These are phyloP conservation scores for Diplogelasinospora grovesii DNA, from an alignment of 495 filamentous ascomycete species.

Conservation along the genomic window DNA sequence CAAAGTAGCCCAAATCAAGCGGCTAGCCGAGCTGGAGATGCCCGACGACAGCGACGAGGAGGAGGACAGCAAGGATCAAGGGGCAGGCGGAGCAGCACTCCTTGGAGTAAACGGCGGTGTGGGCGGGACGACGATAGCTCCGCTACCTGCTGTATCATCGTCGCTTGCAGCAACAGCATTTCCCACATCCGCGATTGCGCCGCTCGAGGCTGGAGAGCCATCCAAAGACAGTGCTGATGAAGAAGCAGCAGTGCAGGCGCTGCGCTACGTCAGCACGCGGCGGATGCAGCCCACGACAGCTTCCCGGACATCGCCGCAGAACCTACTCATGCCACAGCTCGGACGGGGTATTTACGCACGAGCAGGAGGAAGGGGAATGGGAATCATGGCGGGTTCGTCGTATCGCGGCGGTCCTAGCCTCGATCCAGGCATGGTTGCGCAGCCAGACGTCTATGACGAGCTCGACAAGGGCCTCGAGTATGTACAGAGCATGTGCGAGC, in stretches of 20 bases:
- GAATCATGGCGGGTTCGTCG: too few relatives aligned
- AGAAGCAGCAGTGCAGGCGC: constrained; percentile 16
- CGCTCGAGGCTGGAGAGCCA: constrained; percentile 17
- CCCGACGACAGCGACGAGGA: constrained; percentile 30
- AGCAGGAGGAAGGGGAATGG: constrained; percentile 3
- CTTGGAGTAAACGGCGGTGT: neutral
- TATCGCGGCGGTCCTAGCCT: constrained; percentile 1
- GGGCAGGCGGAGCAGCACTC: neutral
- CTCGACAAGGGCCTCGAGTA: constrained; percentile 71
- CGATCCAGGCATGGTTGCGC: neutral
- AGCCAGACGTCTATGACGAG: constrained; percentile 54
- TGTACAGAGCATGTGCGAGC: constrained; percentile 74
- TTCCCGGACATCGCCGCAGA: too few relatives aligned
- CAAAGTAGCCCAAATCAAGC: constrained; percentile 50
- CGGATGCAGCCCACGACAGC: constrained; percentile 11
- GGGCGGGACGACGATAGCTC: neutral
- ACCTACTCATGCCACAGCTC: constrained; percentile 8
- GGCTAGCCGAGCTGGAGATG: constrained; percentile 45
- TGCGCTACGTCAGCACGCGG: constrained; percentile 29
- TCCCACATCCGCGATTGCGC: neutral
- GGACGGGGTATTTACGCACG: constrained; percentile 15
- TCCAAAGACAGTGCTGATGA: neutral
- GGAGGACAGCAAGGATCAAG: constrained; percentile 15
- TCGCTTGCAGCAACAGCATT: neutral
- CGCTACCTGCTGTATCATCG: neutral